Evolutionary conservation across 1,139 yeast genomes (phyloP).

Genomic region (Lodderomyces beijingensis): DNA sequence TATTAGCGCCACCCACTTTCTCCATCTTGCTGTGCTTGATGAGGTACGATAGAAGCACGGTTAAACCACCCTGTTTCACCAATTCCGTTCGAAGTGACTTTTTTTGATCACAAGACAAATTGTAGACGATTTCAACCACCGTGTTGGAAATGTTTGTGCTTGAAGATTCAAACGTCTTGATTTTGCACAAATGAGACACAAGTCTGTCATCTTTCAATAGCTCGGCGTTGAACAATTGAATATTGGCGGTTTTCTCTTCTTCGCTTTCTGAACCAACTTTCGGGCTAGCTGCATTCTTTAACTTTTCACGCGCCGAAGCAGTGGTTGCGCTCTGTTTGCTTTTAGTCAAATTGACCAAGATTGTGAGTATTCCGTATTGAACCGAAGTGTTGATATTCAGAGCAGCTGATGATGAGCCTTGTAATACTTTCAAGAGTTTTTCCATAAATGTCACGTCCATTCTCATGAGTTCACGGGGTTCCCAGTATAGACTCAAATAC

Average conservation of each 20-base stretch:
- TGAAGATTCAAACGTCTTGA: constrained; percentile 20
- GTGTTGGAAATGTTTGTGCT: constrained; percentile 10
- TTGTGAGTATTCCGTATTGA: constrained; percentile 37
- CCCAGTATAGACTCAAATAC: constrained; percentile 36
- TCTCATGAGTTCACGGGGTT: constrained; percentile 29
- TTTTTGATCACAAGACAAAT: constrained; percentile 23
- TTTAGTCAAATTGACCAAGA: constrained; percentile 34
- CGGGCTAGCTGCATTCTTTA: constrained; percentile 34
- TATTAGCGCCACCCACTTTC: too few relatives aligned
- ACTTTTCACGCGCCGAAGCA: constrained; percentile 18
- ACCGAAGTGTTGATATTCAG: constrained; percentile 9
- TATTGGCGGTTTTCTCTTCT: constrained; percentile 22
- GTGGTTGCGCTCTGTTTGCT: constrained; percentile 16
- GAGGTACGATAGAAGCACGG: constrained; percentile 33
- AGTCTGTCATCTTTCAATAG: constrained; percentile 25
- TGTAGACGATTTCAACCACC: constrained; percentile 10
- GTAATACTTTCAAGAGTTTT: constrained; percentile 14
- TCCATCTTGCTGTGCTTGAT: constrained; percentile 26
- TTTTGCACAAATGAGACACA: constrained; percentile 21
- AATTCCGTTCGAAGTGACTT: constrained; percentile 29
- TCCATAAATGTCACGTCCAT: constrained; percentile 27
- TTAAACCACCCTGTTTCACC: constrained; percentile 45
- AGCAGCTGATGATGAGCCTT: constrained; percentile 3
- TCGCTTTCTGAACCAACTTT: constrained; percentile 17
- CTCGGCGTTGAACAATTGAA: constrained; percentile 28